Evolutionary conservation across 2,329 filamentous ascomycete species (phyloP), one percentile per base, ranked within the genome.

Genomic region (Chrysoporthe austroafricana): DNA sequence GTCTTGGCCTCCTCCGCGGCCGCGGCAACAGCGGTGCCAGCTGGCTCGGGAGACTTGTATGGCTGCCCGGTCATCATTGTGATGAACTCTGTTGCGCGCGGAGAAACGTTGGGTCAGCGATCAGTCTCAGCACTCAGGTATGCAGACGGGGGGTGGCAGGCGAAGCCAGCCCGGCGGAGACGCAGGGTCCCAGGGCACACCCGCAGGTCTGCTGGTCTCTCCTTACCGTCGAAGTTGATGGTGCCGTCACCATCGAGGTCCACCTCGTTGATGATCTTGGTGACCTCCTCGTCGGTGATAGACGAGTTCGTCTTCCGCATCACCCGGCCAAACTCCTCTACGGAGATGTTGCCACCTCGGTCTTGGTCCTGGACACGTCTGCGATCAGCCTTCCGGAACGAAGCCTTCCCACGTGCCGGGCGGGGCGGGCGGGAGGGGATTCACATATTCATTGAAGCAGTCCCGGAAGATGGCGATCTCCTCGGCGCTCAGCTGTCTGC

Each of bases 41-140:
- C 62, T 3, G 60, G 64, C 61, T 66, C 71, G n/a, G 71, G 67
- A 11, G 74, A 73, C 54, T 74, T 72, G 71, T 75, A 77, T 2
- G 74, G 72, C 63, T 78, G 76, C 18, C 78, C 78, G 0, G 78
- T 80, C 79, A 80, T 81, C 78, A 81, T 81, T 9, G 77, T 75
- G 70, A 80, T 79, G 68, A 80, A 81, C 67, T 80, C 79, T 80
- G 54, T 4, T 14, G 14, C 9, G 4, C 36, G 36, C 36, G 9
- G 36, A 9, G 36, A 9, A 39, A 39, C 36, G 36, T 6, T 42
- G 4, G 18, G 43, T 57, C n/a, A n/a, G 56, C 59, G n/a, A 57
- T 48, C 2, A 48, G 18, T 2, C 4, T 48, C 44, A 7, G 36
- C 6, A 9, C 36, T 9, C 9, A 6, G 36, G 36, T 36, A 46